These are phyloP conservation scores for Coemansia sp. DNA, from an alignment of 192 early-diverging fungal genomes.

Conservation along the genomic window DNA sequence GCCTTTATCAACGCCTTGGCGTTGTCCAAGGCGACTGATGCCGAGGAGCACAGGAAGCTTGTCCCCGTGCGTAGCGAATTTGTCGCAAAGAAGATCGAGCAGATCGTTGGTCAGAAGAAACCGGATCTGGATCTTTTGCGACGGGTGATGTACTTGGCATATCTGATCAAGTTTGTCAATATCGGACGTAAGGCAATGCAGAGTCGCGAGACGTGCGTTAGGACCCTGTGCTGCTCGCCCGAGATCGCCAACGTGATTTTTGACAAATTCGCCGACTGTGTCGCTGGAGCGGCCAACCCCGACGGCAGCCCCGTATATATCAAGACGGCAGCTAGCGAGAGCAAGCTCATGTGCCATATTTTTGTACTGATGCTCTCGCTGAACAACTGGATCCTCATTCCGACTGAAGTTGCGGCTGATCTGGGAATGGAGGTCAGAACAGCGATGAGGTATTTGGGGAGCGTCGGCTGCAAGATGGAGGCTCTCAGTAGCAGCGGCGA, in stretches of 20 bases:
- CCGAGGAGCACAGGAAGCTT: constrained; percentile 23
- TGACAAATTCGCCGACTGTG: constrained; percentile 64
- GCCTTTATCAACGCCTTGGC: constrained; percentile 64
- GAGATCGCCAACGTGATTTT: constrained; percentile 56
- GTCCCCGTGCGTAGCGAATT: constrained; percentile 35
- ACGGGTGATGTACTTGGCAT: constrained; percentile 72
- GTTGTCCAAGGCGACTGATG: constrained; percentile 54
- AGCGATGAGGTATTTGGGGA: constrained; percentile 40
- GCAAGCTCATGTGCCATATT: constrained; percentile 78
- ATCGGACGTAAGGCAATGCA: constrained; percentile 52
- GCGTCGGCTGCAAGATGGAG: constrained; percentile 57
- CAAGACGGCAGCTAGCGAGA: constrained; percentile 65
- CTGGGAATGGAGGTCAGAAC: constrained; percentile 37
- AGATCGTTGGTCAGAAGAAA: constrained; percentile 26
- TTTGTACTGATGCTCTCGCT: constrained; percentile 69
- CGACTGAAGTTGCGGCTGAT: constrained; percentile 63
- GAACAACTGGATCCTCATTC: constrained; percentile 70
- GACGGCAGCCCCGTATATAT: constrained; percentile 49
- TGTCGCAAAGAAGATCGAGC: constrained; percentile 41
- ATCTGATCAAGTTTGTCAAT: constrained; percentile 71
- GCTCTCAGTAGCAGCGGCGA: constrained; percentile 28
- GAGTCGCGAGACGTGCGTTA: constrained; percentile 47
- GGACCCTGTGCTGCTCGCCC: constrained; percentile 59
- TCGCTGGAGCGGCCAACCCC: constrained; percentile 54
- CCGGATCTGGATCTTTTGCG: constrained; percentile 48